Base-by-base conservation (phyloP, 2,329 filamentous ascomycete genomes). In the Ophiocordyceps robertsii region DNA sequence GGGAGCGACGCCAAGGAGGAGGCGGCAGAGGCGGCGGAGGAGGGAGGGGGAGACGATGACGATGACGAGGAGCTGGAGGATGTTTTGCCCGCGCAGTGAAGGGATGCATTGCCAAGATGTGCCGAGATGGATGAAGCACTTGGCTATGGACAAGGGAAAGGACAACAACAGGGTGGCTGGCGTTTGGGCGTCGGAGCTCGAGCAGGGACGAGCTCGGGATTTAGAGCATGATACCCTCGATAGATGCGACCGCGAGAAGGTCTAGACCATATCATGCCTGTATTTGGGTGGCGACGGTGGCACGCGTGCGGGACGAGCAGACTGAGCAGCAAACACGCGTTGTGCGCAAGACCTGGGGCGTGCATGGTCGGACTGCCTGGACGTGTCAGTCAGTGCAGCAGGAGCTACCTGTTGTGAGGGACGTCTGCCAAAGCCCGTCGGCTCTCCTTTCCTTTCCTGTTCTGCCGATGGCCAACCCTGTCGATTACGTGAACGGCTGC, bases 1-100 rank as follows among this genome's bases (percentile, higher is more conserved):
- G 60, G 61, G 13, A 54, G 51, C 42, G 62, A 66, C 29, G 57
- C 75, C 62, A 80, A 73, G 45, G 66, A 67, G 42, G 70, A 67
- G 36, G 69, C 69, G 7, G 66, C 66, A 4, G 79, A 76, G 36
- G 73, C 76, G 39, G 65, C 67, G 3, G 79, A 77, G 21, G 73
- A 75, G 4, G 11, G 83, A 3, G 73, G 75, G 4, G 11, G 83
- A 12, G 73, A 75, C 14, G 83, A 85, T 24, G 77, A 80, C 19
- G 75, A 77, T 19, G 71, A 80, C 42, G 68, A 82, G 44, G 79
- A 87, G 60, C 88, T 92, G 74, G 84, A 90, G 60, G 84, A 88
- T 60, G 82, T 89, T n/a, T 53, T 73, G 35, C 56, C 54, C 10
- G 47, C 50, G 30, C 45, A 53, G 27, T 54, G 49, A 37, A 16